Evolutionary conservation across 1,139 yeast species (phyloP).

Genomic region (Dujonia santamariae): DNA sequence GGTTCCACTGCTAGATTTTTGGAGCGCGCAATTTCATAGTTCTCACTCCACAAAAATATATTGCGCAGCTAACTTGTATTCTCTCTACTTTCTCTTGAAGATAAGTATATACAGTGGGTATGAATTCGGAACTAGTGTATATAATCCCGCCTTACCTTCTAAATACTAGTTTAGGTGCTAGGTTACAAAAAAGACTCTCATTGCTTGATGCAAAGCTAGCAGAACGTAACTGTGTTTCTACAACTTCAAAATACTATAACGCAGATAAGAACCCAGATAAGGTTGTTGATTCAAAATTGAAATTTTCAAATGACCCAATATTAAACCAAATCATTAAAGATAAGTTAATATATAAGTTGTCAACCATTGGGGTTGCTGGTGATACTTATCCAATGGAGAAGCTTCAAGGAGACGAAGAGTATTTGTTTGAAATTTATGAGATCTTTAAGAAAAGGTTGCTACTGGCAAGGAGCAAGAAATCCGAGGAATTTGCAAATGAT

Average conservation of each 20-base stretch:
- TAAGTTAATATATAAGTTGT: constrained; percentile 35
- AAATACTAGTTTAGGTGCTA: constrained; percentile 35
- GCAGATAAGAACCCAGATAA: neutral
- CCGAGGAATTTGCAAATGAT: neutral
- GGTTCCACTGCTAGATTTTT: too few relatives aligned
- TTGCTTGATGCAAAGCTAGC: constrained; percentile 14
- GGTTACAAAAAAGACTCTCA: constrained; percentile 25
- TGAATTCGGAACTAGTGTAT: constrained; percentile 22
- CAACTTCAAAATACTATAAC: constrained; percentile 5
- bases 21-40: too few relatives aligned
- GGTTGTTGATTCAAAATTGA: constrained; percentile 1
- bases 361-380: constrained; percentile 39
- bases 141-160: constrained; percentile 46
- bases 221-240: constrained; percentile 5
- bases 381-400: constrained; percentile 26
- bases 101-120: too few relatives aligned
- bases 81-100: too few relatives aligned
- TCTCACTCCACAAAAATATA: too few relatives aligned
- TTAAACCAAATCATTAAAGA: constrained; percentile 32
- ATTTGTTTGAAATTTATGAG: constrained; percentile 30
- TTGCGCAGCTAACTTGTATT: too few relatives aligned
- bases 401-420: constrained; percentile 21
- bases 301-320: constrained; percentile 30
- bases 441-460: constrained; percentile 30
- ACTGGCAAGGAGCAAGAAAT: constrained; percentile 5